Evolutionary conservation across 1,284 basidiomycete species (phyloP).

Genomic region (Heterobasidion occidentale): DNA sequence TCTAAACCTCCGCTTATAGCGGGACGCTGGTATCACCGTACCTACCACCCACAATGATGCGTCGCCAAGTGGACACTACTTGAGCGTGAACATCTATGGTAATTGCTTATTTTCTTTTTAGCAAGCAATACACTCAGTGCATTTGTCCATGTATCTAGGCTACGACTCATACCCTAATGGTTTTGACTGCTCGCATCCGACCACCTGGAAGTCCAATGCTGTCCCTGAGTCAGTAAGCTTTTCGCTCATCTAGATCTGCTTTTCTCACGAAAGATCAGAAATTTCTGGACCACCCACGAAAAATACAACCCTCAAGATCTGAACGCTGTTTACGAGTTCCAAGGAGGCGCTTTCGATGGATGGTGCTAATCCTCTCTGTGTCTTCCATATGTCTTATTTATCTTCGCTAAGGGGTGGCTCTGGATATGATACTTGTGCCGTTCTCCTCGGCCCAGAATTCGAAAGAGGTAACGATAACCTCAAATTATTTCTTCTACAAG

Average conservation of each 20-base stretch:
- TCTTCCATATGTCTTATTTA: neutral
- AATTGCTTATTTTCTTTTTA: neutral
- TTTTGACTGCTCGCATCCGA: neutral
- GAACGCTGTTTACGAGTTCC: neutral
- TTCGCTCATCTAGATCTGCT: neutral
- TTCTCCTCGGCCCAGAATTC: neutral
- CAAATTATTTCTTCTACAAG: neutral
- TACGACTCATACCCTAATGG: neutral
- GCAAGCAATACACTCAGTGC: neutral
- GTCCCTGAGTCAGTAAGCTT: neutral
- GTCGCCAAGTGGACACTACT: neutral
- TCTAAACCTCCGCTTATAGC: neutral
- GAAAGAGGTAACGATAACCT: neutral
- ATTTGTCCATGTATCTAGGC: neutral
- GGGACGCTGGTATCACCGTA: neutral
- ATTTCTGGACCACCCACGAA: neutral
- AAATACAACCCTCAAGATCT: neutral
- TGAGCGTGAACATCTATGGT: neutral
- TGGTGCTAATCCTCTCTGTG: neutral
- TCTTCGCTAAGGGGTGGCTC: neutral
- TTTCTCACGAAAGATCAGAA: neutral
- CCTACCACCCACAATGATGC: neutral
- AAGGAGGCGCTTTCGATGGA: neutral
- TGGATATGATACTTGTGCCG: neutral
- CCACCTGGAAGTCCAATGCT: neutral